Percentiles rank a stretch among this genome's conserved stretches.
phyloP scores from a whole-genome alignment of 169 alveolate genomes.

The Plasmodium cynomolgi region DNA sequence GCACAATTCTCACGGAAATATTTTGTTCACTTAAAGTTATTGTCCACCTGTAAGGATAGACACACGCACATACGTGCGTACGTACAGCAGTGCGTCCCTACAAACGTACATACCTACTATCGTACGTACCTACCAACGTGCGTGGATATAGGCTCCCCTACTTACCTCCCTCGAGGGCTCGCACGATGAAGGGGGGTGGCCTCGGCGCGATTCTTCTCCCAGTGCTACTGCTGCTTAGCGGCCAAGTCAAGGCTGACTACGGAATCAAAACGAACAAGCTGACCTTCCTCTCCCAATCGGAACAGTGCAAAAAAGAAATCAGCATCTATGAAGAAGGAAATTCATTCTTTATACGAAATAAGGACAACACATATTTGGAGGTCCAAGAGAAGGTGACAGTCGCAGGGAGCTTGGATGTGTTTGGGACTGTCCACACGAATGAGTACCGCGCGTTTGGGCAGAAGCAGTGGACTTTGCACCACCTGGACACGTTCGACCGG shows the following conservation, averaged over 20 bases:
- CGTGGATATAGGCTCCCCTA: neutral
- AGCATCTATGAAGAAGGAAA: conserved; percentile 14
- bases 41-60: neutral
- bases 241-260: neutral
- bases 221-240: neutral
- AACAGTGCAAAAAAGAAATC: conserved; percentile 12
- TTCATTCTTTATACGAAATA: conserved; percentile 7
- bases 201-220: neutral
- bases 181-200: neutral
- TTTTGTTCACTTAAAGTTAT: neutral
- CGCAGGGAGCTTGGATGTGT: conserved; percentile 32
- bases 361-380: conserved; percentile 22
- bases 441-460: conserved; percentile 16
- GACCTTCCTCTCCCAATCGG: conserved; percentile 12
- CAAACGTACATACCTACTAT: neutral
- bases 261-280: conserved; percentile 42
- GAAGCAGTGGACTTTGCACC: conserved; percentile 47
- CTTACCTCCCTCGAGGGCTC: neutral
- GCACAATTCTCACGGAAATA: neutral
- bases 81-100: neutral
- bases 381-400: conserved; percentile 26
- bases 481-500: conserved; percentile 39
- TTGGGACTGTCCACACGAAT: conserved; percentile 59
- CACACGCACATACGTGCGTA: neutral
- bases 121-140: neutral